Percentiles rank a stretch among this genome's conserved stretches.
These are phyloP conservation scores for Coemansia sp. DNA, from an alignment of 192 early-diverging fungal genomes.

Conservation along the genomic window DNA sequence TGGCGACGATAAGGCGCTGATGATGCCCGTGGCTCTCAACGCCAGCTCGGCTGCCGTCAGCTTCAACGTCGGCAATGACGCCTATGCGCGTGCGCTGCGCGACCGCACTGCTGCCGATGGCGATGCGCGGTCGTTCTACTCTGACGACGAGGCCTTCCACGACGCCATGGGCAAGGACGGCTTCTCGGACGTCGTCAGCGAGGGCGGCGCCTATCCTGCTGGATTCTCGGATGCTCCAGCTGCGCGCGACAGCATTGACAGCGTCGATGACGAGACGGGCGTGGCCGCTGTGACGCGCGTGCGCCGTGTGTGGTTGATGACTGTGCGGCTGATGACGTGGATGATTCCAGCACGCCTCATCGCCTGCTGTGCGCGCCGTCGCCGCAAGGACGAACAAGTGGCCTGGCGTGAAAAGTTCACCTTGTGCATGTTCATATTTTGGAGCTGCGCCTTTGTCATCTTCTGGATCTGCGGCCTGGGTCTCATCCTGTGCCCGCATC, in stretches of 20 bases:
- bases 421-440: constrained; percentile 82
- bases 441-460: constrained; percentile 78
- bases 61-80: constrained; percentile 17
- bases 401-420: constrained; percentile 99
- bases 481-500: constrained; percentile 72
- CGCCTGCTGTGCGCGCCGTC: constrained; percentile 75
- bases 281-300: constrained; percentile 58
- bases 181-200: constrained; percentile 45
- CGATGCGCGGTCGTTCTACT: constrained; percentile 64
- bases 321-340: constrained; percentile 53
- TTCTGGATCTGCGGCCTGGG: constrained; percentile 85
- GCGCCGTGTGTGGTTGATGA: constrained; percentile 50
- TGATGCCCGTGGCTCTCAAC: constrained; percentile 32
- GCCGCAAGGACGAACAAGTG: constrained; percentile 75
- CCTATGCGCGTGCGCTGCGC: constrained; percentile 49
- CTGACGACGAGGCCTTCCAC: constrained; percentile 69
- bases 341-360: constrained; percentile 74
- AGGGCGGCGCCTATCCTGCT: constrained; percentile 32
- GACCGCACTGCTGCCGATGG: constrained; percentile 48
- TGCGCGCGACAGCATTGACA: constrained; percentile 34
- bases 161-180: constrained; percentile 51
- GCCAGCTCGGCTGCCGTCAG: constrained; percentile 45
- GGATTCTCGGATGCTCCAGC: constrained; percentile 24
- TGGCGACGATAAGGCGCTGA: constrained; percentile 43
- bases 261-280: constrained; percentile 46